Evolutionary conservation across 148 eudicot species (phyloP).

Genomic region (Camellia japonica): DNA sequence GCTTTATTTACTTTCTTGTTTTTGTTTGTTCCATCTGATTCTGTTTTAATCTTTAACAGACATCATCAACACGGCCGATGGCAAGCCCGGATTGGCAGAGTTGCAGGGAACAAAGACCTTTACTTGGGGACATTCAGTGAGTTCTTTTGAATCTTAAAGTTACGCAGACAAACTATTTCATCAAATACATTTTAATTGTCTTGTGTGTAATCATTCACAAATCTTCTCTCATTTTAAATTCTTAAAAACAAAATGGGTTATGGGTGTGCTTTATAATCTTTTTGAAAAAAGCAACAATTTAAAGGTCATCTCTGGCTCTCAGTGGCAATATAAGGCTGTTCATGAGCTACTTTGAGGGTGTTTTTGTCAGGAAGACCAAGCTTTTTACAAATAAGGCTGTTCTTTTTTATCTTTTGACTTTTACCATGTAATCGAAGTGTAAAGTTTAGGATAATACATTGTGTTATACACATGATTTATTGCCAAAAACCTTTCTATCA

Average conservation of each 20-base stretch:
- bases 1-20: background rate
- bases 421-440: too few relatives aligned
- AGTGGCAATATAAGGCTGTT: background rate
- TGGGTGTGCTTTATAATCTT: background rate
- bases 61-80: constrained; percentile 93
- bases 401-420: background rate
- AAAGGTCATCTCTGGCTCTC: constrained; percentile 3
- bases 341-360: too few relatives aligned
- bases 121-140: constrained; percentile 85
- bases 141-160: constrained; percentile 18
- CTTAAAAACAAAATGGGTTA: too few relatives aligned
- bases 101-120: constrained; percentile 84
- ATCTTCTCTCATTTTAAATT: too few relatives aligned
- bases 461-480: too few relatives aligned
- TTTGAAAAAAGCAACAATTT: background rate
- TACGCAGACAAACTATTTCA: too few relatives aligned
- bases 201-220: too few relatives aligned
- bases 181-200: too few relatives aligned
- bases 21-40: background rate
- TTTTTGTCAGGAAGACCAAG: too few relatives aligned
- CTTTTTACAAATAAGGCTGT: background rate
- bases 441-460: too few relatives aligned
- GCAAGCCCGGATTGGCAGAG: constrained; percentile 90
- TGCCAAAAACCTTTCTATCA: background rate
- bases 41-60: constrained; percentile 37